Percentiles rank a stretch among this genome's conserved stretches.
Conservation (phyloP, 2,329 filamentous ascomycete species). For the Lachnellula cervina region DNA sequence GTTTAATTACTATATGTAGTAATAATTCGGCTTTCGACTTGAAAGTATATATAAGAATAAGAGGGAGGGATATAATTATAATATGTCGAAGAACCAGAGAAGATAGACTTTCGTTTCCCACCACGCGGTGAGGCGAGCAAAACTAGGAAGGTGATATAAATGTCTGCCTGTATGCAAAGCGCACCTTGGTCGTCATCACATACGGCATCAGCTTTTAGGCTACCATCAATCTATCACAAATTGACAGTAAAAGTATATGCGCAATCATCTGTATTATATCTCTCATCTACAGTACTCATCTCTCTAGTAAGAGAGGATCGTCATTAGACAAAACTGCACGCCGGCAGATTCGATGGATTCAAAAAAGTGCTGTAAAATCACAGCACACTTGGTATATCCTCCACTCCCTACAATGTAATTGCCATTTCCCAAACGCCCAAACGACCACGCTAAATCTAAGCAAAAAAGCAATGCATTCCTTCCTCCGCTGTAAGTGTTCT, state of each 20-base stretch:
- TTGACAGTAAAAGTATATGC: background rate
- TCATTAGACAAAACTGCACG: background rate
- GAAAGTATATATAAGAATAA: too few species aligned
- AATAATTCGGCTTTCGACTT: too few species aligned
- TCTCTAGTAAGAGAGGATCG: background rate
- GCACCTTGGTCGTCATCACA: too few species aligned
- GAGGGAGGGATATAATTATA: too few species aligned
- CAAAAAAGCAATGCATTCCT: background rate
- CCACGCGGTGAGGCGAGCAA: too few species aligned
- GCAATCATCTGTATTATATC: background rate
- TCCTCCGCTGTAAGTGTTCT: background rate
- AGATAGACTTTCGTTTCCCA: too few species aligned
- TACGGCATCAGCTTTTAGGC: too few species aligned
- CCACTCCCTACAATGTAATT: background rate
- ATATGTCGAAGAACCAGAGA: too few species aligned
- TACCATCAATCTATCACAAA: too few species aligned
- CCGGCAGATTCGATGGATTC: background rate
- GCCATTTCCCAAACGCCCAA: slow-evolving; percentile 4
- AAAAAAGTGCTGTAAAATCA: background rate
- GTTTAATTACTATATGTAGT: background rate
- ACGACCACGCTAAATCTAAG: slow-evolving; percentile 12
- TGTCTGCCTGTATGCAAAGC: too few species aligned
- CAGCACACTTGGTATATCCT: background rate
- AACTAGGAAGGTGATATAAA: too few species aligned
- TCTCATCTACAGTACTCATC: background rate